phyloP scores from a whole-genome alignment of 805 yeast genomes.

The Zygotorulaspora danielsina region DNA sequence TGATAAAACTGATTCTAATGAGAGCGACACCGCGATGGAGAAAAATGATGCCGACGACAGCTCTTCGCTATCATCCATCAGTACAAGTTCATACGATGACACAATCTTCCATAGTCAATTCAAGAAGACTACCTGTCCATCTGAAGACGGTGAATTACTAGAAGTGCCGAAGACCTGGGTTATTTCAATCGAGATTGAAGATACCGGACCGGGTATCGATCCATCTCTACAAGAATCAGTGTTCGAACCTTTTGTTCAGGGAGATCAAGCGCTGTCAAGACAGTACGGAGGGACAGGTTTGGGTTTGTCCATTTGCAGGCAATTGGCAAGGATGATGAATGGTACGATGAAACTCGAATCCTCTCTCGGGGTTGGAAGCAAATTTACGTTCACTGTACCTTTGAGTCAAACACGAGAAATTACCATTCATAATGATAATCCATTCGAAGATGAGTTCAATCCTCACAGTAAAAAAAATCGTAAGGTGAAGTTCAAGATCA shows the following conservation, averaged over 20 bases:
- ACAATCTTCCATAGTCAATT: constrained; percentile 43
- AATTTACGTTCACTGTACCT: constrained; percentile 77
- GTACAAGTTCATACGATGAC: constrained; percentile 41
- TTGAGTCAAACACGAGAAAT: constrained; percentile 49
- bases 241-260: constrained; percentile 95
- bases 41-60: constrained; percentile 9
- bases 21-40: constrained; percentile 5
- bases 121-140: constrained; percentile 27
- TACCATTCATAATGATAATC: constrained; percentile 34
- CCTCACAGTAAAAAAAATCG: constrained; percentile 48
- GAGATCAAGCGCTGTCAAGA: constrained; percentile 87
- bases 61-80: constrained; percentile 20
- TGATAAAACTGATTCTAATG: constrained; percentile 8
- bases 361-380: constrained; percentile 75
- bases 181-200: constrained; percentile 61
- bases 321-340: constrained; percentile 84
- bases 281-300: constrained; percentile 95
- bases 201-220: constrained; percentile 94
- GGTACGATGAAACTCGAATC: constrained; percentile 78
- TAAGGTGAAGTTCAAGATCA: constrained; percentile 38
- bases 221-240: constrained; percentile 74
- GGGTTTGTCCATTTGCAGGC: constrained; percentile 85
- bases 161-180: constrained; percentile 37
- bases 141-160: constrained; percentile 29
- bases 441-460: constrained; percentile 67